phyloP scores from a whole-genome alignment of 139 green algal species.

The Nannochloris sp. region DNA sequence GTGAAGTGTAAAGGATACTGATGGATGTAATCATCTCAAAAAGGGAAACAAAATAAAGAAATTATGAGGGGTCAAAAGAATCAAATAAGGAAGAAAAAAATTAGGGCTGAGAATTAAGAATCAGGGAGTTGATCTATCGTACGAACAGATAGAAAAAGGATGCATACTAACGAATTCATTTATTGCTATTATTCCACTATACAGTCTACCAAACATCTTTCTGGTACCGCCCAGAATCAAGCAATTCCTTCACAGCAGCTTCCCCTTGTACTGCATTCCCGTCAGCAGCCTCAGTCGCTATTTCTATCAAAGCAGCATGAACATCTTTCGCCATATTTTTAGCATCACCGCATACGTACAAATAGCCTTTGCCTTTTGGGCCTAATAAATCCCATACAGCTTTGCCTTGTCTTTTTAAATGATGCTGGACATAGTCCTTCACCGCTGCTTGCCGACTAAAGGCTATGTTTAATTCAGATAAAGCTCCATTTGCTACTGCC shows the following conservation, averaged over 20 bases:
- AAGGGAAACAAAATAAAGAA: not conserved
- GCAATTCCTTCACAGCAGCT: constrained; percentile 61
- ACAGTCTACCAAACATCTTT: constrained; percentile 82
- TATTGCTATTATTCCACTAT: not conserved
- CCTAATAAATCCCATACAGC: constrained; percentile 31
- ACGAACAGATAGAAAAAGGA: not conserved
- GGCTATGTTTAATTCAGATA: constrained; percentile 65
- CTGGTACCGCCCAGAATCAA: constrained; percentile 66
- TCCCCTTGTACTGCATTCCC: constrained; percentile 57
- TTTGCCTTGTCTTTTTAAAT: constrained; percentile 46
- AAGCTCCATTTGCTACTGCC: constrained; percentile 38
- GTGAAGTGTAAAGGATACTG: too few relatives aligned
- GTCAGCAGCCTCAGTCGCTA: constrained; percentile 15
- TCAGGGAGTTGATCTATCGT: not conserved
- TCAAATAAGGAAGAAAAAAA: not conserved
- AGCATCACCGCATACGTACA: constrained; percentile 97
- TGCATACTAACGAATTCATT: not conserved
- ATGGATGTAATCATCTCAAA: not conserved
- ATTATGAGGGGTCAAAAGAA: not conserved
- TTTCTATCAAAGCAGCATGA: constrained; percentile 58
- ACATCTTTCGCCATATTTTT: constrained; percentile 96
- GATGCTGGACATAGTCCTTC: constrained; percentile 88
- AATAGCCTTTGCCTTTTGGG: constrained; percentile 26
- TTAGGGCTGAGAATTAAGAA: not conserved
- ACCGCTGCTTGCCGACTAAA: constrained; percentile 55